A percentile compares a stretch with the other conserved stretches of the same genome.
These are phyloP conservation scores for Cnidoscolus chayamansa DNA, from an alignment of 441 rosid species.

Conservation along the genomic window DNA sequence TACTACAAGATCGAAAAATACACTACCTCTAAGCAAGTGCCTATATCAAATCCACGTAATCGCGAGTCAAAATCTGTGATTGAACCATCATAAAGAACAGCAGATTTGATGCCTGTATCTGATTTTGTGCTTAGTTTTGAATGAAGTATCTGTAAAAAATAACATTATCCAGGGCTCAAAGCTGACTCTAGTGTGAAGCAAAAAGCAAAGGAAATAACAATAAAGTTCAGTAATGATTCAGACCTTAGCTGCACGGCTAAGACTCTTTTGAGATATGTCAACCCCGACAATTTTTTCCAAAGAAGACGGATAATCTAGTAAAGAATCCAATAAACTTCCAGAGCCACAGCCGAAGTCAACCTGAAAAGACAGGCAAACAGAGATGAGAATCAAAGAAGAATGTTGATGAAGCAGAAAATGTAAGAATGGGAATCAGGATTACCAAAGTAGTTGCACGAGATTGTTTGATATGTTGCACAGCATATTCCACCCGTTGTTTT, in stretches of 20 bases:
- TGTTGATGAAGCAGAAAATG: not conserved
- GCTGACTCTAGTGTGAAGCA: not conserved
- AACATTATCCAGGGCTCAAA: not conserved
- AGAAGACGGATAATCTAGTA: conserved; percentile 72
- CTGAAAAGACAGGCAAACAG: conserved; percentile 37
- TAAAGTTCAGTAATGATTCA: conserved; percentile 9
- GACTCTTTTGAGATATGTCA: conserved; percentile 80
- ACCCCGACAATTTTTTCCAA: conserved; percentile 74
- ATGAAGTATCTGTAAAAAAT: conserved; percentile 65
- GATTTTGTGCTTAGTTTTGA: conserved; percentile 54
- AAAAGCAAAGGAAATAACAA: not conserved
- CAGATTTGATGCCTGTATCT: conserved; percentile 49
- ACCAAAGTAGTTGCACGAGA: conserved; percentile 78
- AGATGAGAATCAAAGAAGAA: not conserved
- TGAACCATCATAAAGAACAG: conserved; percentile 83
- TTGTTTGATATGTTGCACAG: conserved; percentile 68
- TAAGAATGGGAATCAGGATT: conserved; percentile 13
- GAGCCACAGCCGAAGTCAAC: conserved; percentile 95
- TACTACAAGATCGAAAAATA: conserved; percentile 4
- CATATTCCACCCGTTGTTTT: conserved; percentile 92
- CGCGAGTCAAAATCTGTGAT: conserved; percentile 70
- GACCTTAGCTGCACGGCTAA: conserved; percentile 92
- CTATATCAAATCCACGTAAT: conserved; percentile 63
- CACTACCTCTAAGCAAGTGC: conserved; percentile 91
- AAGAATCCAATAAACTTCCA: conserved; percentile 84